Base-by-base conservation (phyloP, 768 basidiomycete species). In the Leccinum disarticulatum region DNA sequence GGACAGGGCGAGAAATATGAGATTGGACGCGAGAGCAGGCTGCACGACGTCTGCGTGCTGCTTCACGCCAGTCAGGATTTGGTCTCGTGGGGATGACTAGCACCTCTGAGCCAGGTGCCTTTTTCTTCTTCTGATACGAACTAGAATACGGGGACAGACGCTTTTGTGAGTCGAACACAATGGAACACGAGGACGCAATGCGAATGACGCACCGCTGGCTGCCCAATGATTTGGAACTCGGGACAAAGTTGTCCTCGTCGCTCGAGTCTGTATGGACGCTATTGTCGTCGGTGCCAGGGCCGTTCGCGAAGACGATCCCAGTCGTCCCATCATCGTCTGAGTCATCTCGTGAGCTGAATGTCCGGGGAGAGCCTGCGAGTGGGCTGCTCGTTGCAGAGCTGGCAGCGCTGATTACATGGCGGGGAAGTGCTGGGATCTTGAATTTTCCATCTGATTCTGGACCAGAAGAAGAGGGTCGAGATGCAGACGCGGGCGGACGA, bases 31-130 rank as follows among this genome's bases (percentile, higher is more conserved):
- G 64, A 11, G 66, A 31, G 19, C 63, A 70, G 43, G 57, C 64
- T 15, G 71, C 61, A 3, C 72, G 73, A 8, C 90, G 80, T 70
- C 84, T 87, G 46, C 88, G 80, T 15, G 91, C 91, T 8, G 85
- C 74, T 54, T 86, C 89, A 46, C 93, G 79, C 96, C 96, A 99
- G 70, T 99, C 95, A 28, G 86, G 83, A 68, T 98, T 96, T 66
- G 93, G 79, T 49, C 92, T 78, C 1, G 93, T 79, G 15, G 95
- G 87, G 49, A 99, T 98, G 38, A 97, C 86, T 9, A 97, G 91
- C 4, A 78, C 83, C 43, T 83, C 70, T 11, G 81, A 74, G 54
- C 71, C 77, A 1, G 48, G n/a, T 3, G 0, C n/a, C 41, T 41
- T 28, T 61, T 79, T 79, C 46, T 76, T 80, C 46, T 55, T 74